These are phyloP conservation scores for Acanthamoeba lenticulata DNA, from an alignment of 208 protist species.

Conservation along the genomic window DNA sequence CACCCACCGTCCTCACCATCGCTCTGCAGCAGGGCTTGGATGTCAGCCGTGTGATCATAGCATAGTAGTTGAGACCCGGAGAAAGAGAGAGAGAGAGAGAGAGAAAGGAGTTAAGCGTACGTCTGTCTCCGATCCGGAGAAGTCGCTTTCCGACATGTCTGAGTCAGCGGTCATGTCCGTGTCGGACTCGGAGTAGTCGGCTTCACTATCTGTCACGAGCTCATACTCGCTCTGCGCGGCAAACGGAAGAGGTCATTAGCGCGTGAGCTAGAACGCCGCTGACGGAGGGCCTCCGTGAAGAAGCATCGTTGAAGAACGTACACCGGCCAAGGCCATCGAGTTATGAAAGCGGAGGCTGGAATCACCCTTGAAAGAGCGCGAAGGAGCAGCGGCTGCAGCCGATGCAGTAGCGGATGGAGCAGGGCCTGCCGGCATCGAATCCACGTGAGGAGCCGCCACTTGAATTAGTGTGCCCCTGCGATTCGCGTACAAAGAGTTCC, in stretches of 20 bases:
- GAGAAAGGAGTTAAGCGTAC: neutral
- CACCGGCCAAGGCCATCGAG: neutral
- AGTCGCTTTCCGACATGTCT: neutral
- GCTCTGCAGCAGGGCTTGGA: neutral
- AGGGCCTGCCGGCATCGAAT: neutral
- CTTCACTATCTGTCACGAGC: constrained; percentile 23
- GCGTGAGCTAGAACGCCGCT: neutral
- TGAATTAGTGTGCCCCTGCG: neutral
- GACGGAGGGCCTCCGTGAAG: neutral
- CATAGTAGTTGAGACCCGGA: no score
- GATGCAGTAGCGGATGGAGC: no score
- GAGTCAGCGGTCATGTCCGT: neutral
- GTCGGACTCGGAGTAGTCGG: neutral
- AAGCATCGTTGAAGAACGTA: neutral
- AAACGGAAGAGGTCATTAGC: neutral
- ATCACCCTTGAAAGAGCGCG: no score
- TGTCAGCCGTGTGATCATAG: no score
- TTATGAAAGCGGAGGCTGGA: neutral
- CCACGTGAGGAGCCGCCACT: neutral
- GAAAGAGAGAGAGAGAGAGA: no score
- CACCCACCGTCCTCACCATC: neutral
- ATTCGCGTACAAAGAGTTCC: neutral
- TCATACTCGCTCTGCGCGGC: neutral
- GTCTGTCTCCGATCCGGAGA: constrained; percentile 21
- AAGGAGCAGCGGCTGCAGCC: no score